Base-by-base conservation (phyloP, 345 rosid species). In the Euphorbia lathyris region DNA sequence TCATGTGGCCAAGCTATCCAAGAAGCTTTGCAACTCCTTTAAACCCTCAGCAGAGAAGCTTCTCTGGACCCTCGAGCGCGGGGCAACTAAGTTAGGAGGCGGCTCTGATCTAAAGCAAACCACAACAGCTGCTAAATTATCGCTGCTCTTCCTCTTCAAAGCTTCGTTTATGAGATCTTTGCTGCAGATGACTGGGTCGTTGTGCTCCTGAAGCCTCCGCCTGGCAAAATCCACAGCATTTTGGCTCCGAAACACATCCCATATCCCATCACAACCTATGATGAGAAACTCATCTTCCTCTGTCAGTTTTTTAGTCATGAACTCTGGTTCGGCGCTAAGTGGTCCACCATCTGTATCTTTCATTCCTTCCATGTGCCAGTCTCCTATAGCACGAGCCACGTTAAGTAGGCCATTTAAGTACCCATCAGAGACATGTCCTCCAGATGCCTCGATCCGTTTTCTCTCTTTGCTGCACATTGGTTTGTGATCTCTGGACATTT, bases 211-310 rank as follows among this genome's bases (percentile, higher is more conserved):
- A 29, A 93, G 86, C 74, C 88, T 86, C 74, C 97, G 79, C 64
- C 98, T 79, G 19, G 97, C 95, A 60, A 93, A 93, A 81, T 93
- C 97, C 38, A 93, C 83, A 3, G 96, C 96, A 73, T 93, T 90
- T 82, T 93, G 91, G 83, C 92, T 90, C 75, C 81, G 74, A 67
- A 93, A 93, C 58, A 90, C 98, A 64, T 93, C 98, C 98, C 95
- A 93, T n/a, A 90, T 82, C 38, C 98, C 97, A 57, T 90, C 97
- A 43, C 93, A 87, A 4, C 93, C 98, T 3, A 92, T 83, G 51
- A 90, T 85, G 68, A 93, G 89, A 78, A 92, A 92, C 77, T 90
- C 98, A 34, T 92, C 98, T 36, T 90, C 95, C 63, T 82, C 84
- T 0, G 84, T 85, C 65, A 90, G 82, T 65, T 77, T 73, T 7